phyloP scores from a whole-genome alignment of 164 flowering plant genomes.

The Malania oleifera region DNA sequence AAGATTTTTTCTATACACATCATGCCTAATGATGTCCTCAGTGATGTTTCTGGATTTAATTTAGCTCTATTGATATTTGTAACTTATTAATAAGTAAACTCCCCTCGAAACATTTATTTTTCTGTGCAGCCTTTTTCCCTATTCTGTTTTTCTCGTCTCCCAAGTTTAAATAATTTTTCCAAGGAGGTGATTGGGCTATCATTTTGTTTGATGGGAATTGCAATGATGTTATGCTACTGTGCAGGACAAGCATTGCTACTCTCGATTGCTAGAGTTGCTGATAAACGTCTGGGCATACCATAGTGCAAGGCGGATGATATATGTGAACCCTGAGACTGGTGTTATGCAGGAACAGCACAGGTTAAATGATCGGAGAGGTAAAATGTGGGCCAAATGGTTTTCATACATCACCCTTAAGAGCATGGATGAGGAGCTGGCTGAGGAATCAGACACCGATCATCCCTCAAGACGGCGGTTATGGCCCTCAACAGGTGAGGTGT shows the following conservation, averaged over 20 bases:
- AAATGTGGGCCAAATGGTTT: slow-evolving; percentile 94
- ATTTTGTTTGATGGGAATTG: not conserved
- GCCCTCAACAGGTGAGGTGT: slow-evolving; percentile 93
- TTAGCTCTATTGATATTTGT: no score
- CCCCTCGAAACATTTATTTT: no score
- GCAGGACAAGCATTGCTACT: slow-evolving; percentile 95
- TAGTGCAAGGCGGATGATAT: slow-evolving; percentile 83
- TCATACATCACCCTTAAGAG: slow-evolving; percentile 64
- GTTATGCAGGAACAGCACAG: slow-evolving; percentile 75
- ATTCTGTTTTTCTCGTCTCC: no score
- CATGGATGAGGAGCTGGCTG: slow-evolving; percentile 97
- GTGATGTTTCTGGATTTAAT: no score
- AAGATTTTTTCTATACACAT: no score
- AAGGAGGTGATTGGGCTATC: not conserved
- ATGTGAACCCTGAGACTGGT: slow-evolving; percentile 73
- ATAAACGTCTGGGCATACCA: slow-evolving; percentile 97
- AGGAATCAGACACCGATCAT: slow-evolving; percentile 65
- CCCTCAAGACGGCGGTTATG: slow-evolving; percentile 65
- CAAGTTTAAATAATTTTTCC: no score
- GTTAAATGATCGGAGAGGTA: slow-evolving; percentile 59
- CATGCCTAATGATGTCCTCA: no score
- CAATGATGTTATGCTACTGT: slow-evolving; percentile 1
- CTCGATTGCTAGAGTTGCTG: slow-evolving; percentile 86
- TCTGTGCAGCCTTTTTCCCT: no score
- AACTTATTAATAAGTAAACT: no score